Percentiles rank a stretch among this genome's conserved stretches.
These are phyloP conservation scores for Letharia columbiana DNA, from an alignment of 495 filamentous ascomycete genomes.

Conservation along the genomic window DNA sequence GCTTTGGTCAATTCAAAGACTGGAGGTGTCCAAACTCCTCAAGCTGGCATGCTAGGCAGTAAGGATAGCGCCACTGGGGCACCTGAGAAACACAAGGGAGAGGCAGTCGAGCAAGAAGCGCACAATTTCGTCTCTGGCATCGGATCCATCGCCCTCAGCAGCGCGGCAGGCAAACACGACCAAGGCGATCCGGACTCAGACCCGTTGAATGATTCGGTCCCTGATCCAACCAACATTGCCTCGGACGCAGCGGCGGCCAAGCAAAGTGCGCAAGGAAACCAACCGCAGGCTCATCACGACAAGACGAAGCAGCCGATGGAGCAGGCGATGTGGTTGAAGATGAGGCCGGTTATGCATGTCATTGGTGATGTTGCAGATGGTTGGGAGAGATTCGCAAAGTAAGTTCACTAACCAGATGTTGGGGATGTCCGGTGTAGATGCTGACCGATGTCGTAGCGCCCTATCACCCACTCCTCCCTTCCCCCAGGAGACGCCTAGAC, in stretches of 20 bases:
- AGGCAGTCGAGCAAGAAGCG: constrained; percentile 80
- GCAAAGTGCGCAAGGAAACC: constrained; percentile 39
- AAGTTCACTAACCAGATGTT: constrained; percentile 24
- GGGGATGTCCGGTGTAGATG: neutral
- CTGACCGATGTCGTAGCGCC: constrained; percentile 40
- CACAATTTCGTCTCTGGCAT: constrained; percentile 72
- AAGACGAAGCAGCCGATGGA: constrained; percentile 82
- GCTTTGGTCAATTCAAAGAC: constrained; percentile 53
- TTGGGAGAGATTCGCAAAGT: constrained; percentile 78
- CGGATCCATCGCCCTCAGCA: constrained; percentile 63
- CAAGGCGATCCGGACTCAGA: constrained; percentile 37
- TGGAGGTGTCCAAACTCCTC: constrained; percentile 60
- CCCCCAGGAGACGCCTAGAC: constrained; percentile 48
- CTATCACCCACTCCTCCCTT: constrained; percentile 75
- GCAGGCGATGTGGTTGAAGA: constrained; percentile 65
- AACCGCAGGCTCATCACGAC: constrained; percentile 48
- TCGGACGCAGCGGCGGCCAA: constrained; percentile 50
- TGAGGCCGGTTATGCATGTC: constrained; percentile 67
- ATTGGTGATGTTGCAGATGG: constrained; percentile 65
- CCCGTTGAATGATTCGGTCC: constrained; percentile 41
- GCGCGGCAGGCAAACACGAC: constrained; percentile 64
- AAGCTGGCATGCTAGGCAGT: constrained; percentile 61
- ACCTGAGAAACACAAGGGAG: constrained; percentile 75
- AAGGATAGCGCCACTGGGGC: constrained; percentile 74
- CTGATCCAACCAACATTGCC: constrained; percentile 53